Evolutionary conservation across 331 rosid genomes (phyloP).

Genomic region (Cydonia oblonga): DNA sequence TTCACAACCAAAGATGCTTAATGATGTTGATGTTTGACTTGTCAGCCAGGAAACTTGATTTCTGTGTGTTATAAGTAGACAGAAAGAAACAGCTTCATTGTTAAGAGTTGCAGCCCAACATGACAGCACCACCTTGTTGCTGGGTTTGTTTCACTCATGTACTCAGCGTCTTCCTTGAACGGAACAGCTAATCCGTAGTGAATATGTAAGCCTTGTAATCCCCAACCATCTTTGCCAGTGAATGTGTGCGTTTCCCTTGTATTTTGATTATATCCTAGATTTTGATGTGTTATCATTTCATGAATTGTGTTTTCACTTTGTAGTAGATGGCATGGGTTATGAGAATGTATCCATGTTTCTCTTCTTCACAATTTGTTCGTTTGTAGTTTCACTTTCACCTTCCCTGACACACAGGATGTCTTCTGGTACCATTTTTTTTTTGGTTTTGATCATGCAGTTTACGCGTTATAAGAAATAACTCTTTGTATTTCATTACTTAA

Average conservation of each 20-base stretch:
- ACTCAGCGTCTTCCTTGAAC: not conserved
- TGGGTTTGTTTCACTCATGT: conserved; percentile 4
- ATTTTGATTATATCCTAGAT: not conserved
- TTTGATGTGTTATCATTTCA: not conserved
- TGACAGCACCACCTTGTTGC: conserved; percentile 15
- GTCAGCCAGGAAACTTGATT: conserved; percentile 6
- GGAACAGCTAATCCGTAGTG: conserved; percentile 1
- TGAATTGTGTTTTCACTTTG: not conserved
- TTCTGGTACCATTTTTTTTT: not conserved
- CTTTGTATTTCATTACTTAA: no score
- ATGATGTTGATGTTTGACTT: not conserved
- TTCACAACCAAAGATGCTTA: conserved; percentile 20
- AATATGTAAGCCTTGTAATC: conserved; percentile 1
- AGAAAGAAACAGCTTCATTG: not conserved
- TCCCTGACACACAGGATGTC: no score
- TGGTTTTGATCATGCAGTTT: not conserved
- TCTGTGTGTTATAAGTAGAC: conserved; percentile 2
- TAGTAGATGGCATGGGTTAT: not conserved
- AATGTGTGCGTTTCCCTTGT: not conserved
- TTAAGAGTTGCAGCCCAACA: not conserved
- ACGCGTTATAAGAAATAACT: no score
- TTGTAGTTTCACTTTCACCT: not conserved
- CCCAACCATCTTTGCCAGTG: not conserved
- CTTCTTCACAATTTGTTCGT: not conserved
- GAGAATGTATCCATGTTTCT: not conserved